Evolutionary conservation across 202 grass and related monocot species (phyloP).

Genomic region (Eragrostis tef): DNA sequence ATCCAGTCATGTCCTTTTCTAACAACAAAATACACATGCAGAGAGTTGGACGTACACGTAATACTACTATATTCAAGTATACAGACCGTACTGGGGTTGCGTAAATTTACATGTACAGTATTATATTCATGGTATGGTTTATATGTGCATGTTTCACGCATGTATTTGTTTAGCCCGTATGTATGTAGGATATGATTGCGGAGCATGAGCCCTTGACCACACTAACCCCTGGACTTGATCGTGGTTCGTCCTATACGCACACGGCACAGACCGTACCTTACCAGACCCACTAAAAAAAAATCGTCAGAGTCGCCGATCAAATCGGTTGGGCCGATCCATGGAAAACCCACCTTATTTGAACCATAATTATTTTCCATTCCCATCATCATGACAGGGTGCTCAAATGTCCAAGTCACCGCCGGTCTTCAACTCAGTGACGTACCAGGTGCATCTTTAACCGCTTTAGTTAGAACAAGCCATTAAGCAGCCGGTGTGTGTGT

Average conservation of each 20-base stretch:
- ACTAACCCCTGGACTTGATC: not conserved
- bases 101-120: not conserved
- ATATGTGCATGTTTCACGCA: not conserved
- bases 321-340: not conserved
- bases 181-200: not conserved
- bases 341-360: conserved; percentile 16
- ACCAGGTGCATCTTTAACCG: conserved; percentile 55
- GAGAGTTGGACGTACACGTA: not conserved
- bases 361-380: not conserved
- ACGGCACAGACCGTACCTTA: not conserved
- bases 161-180: not conserved
- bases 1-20: not conserved
- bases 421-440: conserved; percentile 31
- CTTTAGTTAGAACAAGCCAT: conserved; percentile 49
- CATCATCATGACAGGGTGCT: not conserved
- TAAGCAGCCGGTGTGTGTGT: not conserved
- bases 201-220: not conserved
- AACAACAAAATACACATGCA: not conserved
- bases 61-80: not conserved
- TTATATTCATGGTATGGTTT: not conserved
- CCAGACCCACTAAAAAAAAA: not conserved
- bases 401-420: conserved; percentile 35
- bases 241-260: not conserved
- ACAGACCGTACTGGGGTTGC: not conserved
- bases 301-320: not conserved